Evolutionary conservation across 129 eudicot genomes (phyloP).

Genomic region (Apium graveolens): DNA sequence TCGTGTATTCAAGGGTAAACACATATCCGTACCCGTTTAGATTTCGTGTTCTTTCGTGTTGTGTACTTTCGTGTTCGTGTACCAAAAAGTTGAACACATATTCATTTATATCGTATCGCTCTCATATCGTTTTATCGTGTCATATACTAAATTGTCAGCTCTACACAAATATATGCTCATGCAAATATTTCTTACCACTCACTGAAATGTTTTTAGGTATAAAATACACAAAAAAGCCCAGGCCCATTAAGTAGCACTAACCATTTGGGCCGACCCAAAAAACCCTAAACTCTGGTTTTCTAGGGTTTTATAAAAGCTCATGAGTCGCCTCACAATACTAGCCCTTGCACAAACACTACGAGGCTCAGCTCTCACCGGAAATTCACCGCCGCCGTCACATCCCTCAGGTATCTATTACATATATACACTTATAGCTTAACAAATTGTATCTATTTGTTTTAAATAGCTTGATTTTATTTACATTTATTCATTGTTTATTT

Average conservation of each 20-base stretch:
- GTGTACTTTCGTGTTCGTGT: too few relatives aligned
- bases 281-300: neutral
- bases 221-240: neutral
- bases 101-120: too few relatives aligned
- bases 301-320: slow-evolving; percentile 4
- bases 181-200: too few relatives aligned
- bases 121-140: too few relatives aligned
- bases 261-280: neutral
- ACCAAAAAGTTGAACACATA: too few relatives aligned
- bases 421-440: neutral
- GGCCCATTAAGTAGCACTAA: too few relatives aligned
- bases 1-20: too few relatives aligned
- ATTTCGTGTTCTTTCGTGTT: too few relatives aligned
- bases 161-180: too few relatives aligned
- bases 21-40: too few relatives aligned
- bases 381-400: neutral
- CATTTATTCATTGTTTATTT: neutral
- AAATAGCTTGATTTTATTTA: neutral
- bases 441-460: neutral
- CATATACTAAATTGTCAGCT: too few relatives aligned
- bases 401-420: neutral
- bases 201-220: too few relatives aligned
- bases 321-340: neutral
- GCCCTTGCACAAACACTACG: neutral
- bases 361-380: neutral